A percentile compares a stretch with the other conserved stretches of the same genome.
These are phyloP conservation scores for Hirsutella thompsonii DNA, from an alignment of 2,329 filamentous ascomycete species.

Conservation along the genomic window DNA sequence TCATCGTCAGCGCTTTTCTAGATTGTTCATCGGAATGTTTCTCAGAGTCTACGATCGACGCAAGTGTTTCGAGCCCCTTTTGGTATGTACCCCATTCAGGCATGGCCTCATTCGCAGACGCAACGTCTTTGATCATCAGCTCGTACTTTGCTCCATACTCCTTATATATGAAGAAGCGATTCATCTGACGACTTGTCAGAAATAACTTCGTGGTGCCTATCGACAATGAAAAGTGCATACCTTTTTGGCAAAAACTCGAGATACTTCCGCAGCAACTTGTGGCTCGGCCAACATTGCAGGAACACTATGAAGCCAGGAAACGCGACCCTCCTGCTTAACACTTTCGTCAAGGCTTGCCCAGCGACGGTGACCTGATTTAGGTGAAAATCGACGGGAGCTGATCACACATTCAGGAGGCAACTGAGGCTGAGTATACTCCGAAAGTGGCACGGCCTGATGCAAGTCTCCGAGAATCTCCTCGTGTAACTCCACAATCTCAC, in stretches of 20 bases:
- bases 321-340: slow-evolving; percentile 24
- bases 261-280: slow-evolving; percentile 45
- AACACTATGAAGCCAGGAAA: slow-evolving; percentile 29
- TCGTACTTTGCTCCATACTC: slow-evolving; percentile 88
- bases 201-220: no score
- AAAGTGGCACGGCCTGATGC: slow-evolving; percentile 56
- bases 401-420: slow-evolving; percentile 4
- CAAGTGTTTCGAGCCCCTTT: slow-evolving; percentile 72
- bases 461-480: slow-evolving; percentile 68
- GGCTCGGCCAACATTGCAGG: slow-evolving; percentile 45
- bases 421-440: slow-evolving; percentile 41
- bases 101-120: slow-evolving; percentile 52
- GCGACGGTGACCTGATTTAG: slow-evolving; percentile 23
- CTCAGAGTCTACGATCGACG: slow-evolving; percentile 59
- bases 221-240: slow-evolving; percentile 18
- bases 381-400: slow-evolving; percentile 1
- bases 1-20: slow-evolving; percentile 68
- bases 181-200: slow-evolving; percentile 43
- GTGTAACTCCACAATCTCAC: slow-evolving; percentile 71
- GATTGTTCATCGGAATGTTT: slow-evolving; percentile 48
- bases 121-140: slow-evolving; percentile 66
- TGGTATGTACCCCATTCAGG: slow-evolving; percentile 71
- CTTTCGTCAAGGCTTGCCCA: slow-evolving; percentile 36
- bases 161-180: slow-evolving; percentile 75
- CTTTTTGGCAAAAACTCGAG: slow-evolving; percentile 46